Base-by-base conservation (phyloP, 306 rosid genomes). In the Vachellia collinsii region DNA sequence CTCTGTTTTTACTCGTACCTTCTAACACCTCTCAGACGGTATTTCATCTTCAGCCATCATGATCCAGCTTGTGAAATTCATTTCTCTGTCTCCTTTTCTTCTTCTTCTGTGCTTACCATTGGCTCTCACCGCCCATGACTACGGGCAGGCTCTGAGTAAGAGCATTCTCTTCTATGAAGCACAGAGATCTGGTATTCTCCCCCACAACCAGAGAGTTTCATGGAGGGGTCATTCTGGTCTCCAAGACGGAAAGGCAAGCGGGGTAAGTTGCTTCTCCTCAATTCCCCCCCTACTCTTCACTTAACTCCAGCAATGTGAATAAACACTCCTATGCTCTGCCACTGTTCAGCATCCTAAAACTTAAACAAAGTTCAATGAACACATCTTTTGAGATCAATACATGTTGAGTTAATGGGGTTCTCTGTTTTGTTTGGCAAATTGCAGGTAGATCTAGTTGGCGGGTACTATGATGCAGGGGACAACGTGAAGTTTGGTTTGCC, bases 391-490 rank as follows among this genome's bases (percentile, higher is more conserved):
- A 1, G 39, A 62, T 62, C 16, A 62, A 29, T 25, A 34, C 39
- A 29, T 62, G n/a, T 43, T 4, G 25, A 47, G 42, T 53, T 74
- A 3, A 8, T 14, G 25, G 69, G 50, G 56, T 14, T 59, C 44
- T 42, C 13, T 11, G 12, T 39, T 39, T 1, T 16, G 17, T 29
- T 29, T 6, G 51, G 22, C 12, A 29, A 75, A 74, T 75, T 86
- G 46, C 83, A 93, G 99, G 96, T 96, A 80, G 92, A 93, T 88
- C 96, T 96, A 61, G 98, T 92, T 7, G 98, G 99, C 6, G 99
- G 99, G 38, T 96, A 96, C 84, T 93, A 93, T 20, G 99, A 96
- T 61, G 99, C 99, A 11, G 99, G 99, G 47, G 99, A 96, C 90
- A 96, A 93, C 86, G 98, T 96, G 78, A 96, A 96, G 86, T 96